Conservation (phyloP, 2,329 filamentous ascomycete species). For the Talaromyces amestolkiae region DNA sequence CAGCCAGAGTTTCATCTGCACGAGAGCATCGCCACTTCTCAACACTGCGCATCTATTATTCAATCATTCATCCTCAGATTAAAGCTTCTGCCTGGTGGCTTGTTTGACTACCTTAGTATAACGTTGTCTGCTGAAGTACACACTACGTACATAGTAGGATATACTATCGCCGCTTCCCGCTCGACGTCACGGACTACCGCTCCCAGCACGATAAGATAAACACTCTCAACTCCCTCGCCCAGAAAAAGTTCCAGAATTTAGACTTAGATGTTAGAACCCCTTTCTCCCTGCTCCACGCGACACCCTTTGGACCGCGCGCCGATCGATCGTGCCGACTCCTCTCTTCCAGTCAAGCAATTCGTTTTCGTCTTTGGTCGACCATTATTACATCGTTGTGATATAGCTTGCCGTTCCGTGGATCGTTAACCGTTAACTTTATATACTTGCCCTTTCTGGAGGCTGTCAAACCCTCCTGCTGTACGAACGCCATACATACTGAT, state of each 20-base stretch:
- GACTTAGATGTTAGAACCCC: not conserved
- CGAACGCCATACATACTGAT: not conserved
- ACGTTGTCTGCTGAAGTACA: not conserved
- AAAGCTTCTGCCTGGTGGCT: not conserved
- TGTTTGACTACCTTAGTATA: too few species aligned
- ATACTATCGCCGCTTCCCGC: not conserved
- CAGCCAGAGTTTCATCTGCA: not conserved
- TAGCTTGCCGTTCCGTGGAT: conserved; percentile 5
- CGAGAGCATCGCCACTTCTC: not conserved
- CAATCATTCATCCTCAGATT: not conserved
- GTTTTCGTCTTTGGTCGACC: not conserved
- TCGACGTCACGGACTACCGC: conserved; percentile 1
- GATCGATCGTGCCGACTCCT: not conserved
- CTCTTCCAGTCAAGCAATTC: not conserved
- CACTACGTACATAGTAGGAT: not conserved
- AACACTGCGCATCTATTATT: not conserved
- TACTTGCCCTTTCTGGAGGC: not conserved
- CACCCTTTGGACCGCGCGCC: not conserved
- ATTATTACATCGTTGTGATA: conserved; percentile 1
- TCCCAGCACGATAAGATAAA: conserved; percentile 13
- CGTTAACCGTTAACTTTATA: not conserved
- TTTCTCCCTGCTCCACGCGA: conserved; percentile 6
- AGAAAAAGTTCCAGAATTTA: not conserved
- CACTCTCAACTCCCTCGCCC: not conserved
- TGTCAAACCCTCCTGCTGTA: not conserved